Percentiles rank a stretch among this genome's conserved stretches.
Conservation (phyloP, 768 basidiomycete species). For the Tricholoma sp. region DNA sequence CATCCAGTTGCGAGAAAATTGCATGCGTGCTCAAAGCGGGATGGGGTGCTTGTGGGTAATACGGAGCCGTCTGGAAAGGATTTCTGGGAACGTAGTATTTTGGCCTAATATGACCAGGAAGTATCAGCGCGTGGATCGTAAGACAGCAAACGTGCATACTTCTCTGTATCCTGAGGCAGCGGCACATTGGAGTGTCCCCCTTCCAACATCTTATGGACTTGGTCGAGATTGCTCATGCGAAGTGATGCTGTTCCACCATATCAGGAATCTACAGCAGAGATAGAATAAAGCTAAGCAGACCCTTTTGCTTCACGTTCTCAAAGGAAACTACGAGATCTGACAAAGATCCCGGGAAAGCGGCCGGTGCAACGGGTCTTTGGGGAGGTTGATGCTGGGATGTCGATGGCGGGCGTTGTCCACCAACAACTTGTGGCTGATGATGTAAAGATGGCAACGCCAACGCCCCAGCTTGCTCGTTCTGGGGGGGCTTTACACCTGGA, state of each 20-base stretch:
- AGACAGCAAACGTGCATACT: constrained; percentile 43
- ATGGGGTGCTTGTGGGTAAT: constrained; percentile 90
- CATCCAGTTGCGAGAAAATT: constrained; percentile 87
- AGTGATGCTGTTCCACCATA: constrained; percentile 47
- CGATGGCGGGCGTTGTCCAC: constrained; percentile 51
- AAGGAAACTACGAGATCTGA: constrained; percentile 93
- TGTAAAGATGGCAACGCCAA: constrained; percentile 18
- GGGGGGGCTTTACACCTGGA: constrained; percentile 59
- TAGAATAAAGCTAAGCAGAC: constrained; percentile 34
- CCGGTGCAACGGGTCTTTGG: constrained; percentile 32
- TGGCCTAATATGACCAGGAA: constrained; percentile 51
- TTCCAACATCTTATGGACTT: constrained; percentile 91
- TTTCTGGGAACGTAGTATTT: constrained; percentile 95
- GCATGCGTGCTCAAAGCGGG: constrained; percentile 75
- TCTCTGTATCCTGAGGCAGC: constrained; percentile 92
- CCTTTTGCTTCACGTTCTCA: constrained; percentile 95
- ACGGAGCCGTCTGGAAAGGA: constrained; percentile 84
- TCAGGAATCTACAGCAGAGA: constrained; percentile 1
- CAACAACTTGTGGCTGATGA: constrained; percentile 34
- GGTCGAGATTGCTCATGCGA: constrained; percentile 82
- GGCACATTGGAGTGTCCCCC: constrained; percentile 86
- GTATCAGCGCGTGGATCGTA: constrained; percentile 5
- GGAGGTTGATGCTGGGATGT: constrained; percentile 40
- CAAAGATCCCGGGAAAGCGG: constrained; percentile 75
- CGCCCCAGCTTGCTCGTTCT: constrained; percentile 35